Evolutionary conservation across 179 eudicot species (phyloP).

Genomic region (Spergularia azorica): DNA sequence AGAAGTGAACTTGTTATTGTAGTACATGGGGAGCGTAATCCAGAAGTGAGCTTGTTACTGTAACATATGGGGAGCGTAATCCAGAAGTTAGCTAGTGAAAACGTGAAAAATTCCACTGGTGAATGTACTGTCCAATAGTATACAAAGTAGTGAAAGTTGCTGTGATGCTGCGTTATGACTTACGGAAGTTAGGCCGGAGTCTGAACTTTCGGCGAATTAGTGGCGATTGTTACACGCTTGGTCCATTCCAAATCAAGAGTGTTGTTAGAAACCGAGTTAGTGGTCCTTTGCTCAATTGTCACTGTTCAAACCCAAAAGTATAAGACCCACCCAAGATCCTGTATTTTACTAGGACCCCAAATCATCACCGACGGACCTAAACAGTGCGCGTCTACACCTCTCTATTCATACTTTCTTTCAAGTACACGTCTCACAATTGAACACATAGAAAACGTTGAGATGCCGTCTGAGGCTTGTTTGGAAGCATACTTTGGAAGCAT

Average conservation of each 20-base stretch:
- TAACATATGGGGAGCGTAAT: too few species aligned
- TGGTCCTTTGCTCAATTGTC: not conserved
- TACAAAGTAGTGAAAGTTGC: not conserved
- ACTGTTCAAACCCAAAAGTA: not conserved
- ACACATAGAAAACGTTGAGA: too few species aligned
- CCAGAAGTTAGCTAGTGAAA: too few species aligned
- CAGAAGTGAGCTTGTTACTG: too few species aligned
- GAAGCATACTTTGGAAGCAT: too few species aligned
- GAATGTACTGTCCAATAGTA: not conserved
- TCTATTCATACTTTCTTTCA: not conserved
- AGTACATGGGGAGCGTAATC: too few species aligned
- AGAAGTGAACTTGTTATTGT: too few species aligned
- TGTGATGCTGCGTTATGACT: not conserved
- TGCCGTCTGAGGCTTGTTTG: too few species aligned
- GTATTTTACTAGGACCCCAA: not conserved
- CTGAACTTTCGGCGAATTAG: not conserved
- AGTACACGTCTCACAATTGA: not conserved
- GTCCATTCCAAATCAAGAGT: not conserved
- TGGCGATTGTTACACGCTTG: not conserved
- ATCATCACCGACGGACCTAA: constrained; percentile 13
- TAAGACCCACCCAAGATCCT: constrained; percentile 14
- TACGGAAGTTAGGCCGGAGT: not conserved
- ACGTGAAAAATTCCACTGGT: too few species aligned
- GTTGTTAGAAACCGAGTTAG: not conserved
- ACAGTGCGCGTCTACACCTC: not conserved